Conservation (phyloP, 2,329 filamentous ascomycete genomes). For the Paecilomyces fulvus region DNA sequence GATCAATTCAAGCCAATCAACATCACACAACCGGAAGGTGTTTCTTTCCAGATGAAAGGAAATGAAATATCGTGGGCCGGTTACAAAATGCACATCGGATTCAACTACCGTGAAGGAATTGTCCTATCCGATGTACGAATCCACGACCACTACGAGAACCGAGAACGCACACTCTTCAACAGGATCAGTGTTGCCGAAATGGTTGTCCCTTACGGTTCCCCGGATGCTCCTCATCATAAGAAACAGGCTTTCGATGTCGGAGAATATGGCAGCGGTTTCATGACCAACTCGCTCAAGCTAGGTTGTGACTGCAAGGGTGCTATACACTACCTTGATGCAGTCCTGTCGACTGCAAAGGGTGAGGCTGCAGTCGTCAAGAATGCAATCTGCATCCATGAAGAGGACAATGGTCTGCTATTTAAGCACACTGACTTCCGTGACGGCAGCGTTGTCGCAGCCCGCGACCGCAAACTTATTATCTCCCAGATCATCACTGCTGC, state of each 20-base stretch:
- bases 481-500: conserved; percentile 92
- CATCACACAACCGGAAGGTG: conserved; percentile 80
- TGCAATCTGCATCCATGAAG: conserved; percentile 90
- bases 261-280: conserved; percentile 41
- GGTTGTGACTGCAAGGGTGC: conserved; percentile 66
- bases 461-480: conserved; percentile 75
- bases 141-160: conserved; percentile 68
- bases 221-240: conserved; percentile 40
- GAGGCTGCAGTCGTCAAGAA: conserved; percentile 79
- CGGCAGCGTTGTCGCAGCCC: conserved; percentile 74
- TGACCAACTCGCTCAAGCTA: conserved; percentile 40
- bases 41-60: conserved; percentile 72
- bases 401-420: conserved; percentile 84
- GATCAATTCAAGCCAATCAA: conserved; percentile 77
- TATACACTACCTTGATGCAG: conserved; percentile 85
- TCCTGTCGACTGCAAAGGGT: conserved; percentile 71
- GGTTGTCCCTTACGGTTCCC: conserved; percentile 67
- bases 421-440: conserved; percentile 94
- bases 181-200: conserved; percentile 83
- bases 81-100: conserved; percentile 86
- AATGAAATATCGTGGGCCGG: conserved; percentile 80
- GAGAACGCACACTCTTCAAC: conserved; percentile 72
- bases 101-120: conserved; percentile 90
- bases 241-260: conserved; percentile 42
- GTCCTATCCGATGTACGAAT: conserved; percentile 85